Conservation (phyloP, 1,139 yeast genomes). For the Candida gigantensis region DNA sequence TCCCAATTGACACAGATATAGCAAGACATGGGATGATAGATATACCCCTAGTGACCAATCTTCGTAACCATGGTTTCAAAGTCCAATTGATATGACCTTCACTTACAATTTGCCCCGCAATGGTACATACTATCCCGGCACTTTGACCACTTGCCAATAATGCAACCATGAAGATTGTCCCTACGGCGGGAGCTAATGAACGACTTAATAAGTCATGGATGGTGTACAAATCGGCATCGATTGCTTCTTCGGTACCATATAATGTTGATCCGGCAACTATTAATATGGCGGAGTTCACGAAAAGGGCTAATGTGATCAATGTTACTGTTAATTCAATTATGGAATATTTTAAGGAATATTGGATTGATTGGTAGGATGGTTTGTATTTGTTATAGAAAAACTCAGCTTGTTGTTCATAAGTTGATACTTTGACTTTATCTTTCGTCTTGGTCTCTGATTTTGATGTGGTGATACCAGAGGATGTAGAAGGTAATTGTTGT, state of each 20-base stretch:
- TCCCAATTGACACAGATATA: conserved; percentile 63
- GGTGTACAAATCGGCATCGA: conserved; percentile 72
- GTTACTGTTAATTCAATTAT: conserved; percentile 66
- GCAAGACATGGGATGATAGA: conserved; percentile 73
- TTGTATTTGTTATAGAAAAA: conserved; percentile 48
- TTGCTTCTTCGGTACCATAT: conserved; percentile 63
- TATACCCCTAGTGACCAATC: conserved; percentile 68
- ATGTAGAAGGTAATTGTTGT: background rate
- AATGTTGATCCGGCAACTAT: conserved; percentile 76
- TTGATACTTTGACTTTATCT: conserved; percentile 12
- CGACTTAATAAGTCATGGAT: conserved; percentile 59
- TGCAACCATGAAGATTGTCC: conserved; percentile 76
- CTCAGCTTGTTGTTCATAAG: conserved; percentile 29
- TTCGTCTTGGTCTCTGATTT: conserved; percentile 7
- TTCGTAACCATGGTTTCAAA: conserved; percentile 72
- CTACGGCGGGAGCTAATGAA: conserved; percentile 69
- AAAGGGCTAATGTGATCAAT: conserved; percentile 70
- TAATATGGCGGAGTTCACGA: conserved; percentile 76
- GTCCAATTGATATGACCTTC: conserved; percentile 84
- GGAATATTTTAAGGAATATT: conserved; percentile 66
- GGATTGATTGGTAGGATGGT: conserved; percentile 67
- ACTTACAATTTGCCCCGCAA: conserved; percentile 83
- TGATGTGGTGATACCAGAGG: background rate
- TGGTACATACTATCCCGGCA: conserved; percentile 85
- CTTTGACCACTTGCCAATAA: conserved; percentile 75